Evolutionary conservation across 352 stramenopile genomes (phyloP), one percentile per base, ranked within the genome.

Genomic region (Phytophthora sansomeana): DNA sequence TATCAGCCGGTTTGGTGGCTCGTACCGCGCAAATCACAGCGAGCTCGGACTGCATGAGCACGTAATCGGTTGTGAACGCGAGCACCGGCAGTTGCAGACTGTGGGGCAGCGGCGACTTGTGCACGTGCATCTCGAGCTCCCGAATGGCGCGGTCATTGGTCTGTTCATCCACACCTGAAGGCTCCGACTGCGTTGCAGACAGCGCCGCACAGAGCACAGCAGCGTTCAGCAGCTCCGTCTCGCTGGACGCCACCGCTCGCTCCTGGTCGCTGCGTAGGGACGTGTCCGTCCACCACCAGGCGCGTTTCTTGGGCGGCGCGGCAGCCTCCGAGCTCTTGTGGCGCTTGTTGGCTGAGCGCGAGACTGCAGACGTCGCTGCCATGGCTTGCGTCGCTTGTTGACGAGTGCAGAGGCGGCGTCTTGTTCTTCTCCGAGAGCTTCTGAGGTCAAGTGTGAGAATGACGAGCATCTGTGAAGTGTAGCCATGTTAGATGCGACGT

Each of bases 131-230:
- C 67, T 92, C 83, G 19, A 93, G 49, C 38, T 85, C 80, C 24
- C 74, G 50, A 44, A 46, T 46, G 6, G 69, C 58, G 38, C 58
- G 48, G 6, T 74, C 65, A 42, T 46, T 73, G 48, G 38, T 42
- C 38, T 71, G 42, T 58, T 41, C 48, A 43, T 68, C 48, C 33
- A 29, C 29, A 8, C 51, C 58, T 3, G 63, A 63, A 47, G 60
- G 63, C 13, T 75, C 50, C 26, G 54, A 58, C 47, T 77, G 47
- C 29, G 67, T 74, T 13, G 77, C 77, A 42, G 75, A 69, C 42
- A 92, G 63, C 3, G 85, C 85, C 7, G 82, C 85, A 67, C 87
- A 95, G 29, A 95, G 47, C 24, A 95, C 81, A 17, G 85, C 85
- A 19, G 87, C 85, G 61, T 86, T 90, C 16, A 93, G 68, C 39